These are phyloP conservation scores for Erythrophleum fordii DNA, from an alignment of 306 rosid species.

Conservation along the genomic window DNA sequence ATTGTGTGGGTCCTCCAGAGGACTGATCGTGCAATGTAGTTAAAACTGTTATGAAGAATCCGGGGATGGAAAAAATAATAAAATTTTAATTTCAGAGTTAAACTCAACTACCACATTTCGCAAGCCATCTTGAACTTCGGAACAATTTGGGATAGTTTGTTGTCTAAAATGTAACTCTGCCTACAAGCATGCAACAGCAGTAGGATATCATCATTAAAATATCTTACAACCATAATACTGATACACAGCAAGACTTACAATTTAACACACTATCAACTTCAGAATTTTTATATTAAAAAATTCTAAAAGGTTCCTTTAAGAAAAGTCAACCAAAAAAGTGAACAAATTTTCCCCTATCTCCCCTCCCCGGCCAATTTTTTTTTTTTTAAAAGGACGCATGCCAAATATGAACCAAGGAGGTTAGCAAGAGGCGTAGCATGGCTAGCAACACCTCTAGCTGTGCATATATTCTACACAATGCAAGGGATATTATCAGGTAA, in stretches of 20 bases:
- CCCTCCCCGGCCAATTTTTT: no score
- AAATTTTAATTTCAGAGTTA: neutral
- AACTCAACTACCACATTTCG: constrained; percentile 42
- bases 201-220: neutral
- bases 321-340: neutral
- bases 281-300: neutral
- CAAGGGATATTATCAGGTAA: constrained; percentile 1
- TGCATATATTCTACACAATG: neutral
- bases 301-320: neutral
- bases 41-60: constrained; percentile 4
- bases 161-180: constrained; percentile 53
- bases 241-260: constrained; percentile 7
- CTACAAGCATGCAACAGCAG: constrained; percentile 41
- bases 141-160: constrained; percentile 34
- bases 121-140: constrained; percentile 41
- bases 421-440: neutral
- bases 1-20: constrained; percentile 35
- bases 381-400: no score
- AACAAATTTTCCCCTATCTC: neutral
- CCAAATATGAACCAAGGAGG: neutral
- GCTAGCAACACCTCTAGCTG: neutral
- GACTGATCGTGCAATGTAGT: constrained; percentile 51
- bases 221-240: neutral
- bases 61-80: neutral
- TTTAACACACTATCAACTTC: neutral